These are phyloP conservation scores for Picea abies DNA, from an alignment of 83 land plant species.

Conservation along the genomic window DNA sequence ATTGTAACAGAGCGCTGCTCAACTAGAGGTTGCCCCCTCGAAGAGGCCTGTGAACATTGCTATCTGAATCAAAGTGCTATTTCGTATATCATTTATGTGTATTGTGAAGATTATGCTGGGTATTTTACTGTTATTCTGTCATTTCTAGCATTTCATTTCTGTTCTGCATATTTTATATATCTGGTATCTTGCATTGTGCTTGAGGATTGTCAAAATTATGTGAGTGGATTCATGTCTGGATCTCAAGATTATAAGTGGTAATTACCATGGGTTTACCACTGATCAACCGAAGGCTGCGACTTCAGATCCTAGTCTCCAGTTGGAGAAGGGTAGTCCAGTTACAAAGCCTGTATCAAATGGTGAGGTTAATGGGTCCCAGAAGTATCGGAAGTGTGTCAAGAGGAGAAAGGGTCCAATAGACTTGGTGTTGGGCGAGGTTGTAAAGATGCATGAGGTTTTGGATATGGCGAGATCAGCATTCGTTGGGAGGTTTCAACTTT, in stretches of 20 bases:
- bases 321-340: not conserved
- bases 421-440: not conserved
- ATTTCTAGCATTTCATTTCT: no score
- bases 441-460: not conserved
- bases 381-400: not conserved
- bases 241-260: not conserved
- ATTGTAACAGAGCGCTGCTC: no score
- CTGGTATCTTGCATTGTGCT: no score
- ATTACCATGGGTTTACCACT: not conserved
- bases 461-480: not conserved
- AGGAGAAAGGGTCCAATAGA: not conserved
- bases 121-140: no score
- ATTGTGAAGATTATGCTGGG: no score
- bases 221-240: not conserved
- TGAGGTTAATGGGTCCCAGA: not conserved
- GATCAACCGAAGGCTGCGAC: not conserved
- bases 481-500: not conserved
- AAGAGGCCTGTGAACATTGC: no score
- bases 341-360: not conserved
- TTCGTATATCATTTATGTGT: no score
- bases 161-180: no score
- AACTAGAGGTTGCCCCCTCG: no score
- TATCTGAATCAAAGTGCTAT: no score
- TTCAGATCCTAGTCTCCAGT: not conserved
- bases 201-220: not conserved